phyloP scores from a whole-genome alignment of 768 basidiomycete genomes.

The Pleurotus platypus region DNA sequence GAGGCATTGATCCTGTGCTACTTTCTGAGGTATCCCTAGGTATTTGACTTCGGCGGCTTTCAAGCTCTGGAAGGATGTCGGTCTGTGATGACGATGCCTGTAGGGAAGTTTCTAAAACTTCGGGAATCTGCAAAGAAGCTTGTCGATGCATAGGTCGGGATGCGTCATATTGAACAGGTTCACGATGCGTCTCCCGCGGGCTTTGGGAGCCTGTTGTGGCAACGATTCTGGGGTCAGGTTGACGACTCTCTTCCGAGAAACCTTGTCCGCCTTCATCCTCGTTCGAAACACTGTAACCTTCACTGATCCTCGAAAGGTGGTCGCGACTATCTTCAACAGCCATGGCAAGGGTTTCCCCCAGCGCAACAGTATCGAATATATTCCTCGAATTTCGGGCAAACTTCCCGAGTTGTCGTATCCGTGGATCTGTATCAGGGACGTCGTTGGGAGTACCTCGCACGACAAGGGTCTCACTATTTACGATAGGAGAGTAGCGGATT shows the following conservation, averaged over 20 bases:
- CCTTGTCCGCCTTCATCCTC: conserved; percentile 10
- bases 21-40: conserved; percentile 7
- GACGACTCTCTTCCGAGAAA: not conserved
- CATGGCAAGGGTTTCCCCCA: conserved; percentile 8
- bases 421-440: not conserved
- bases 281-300: conserved; percentile 22
- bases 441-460: not conserved
- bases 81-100: not conserved
- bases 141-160: conserved; percentile 22
- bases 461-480: conserved; percentile 20
- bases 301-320: conserved; percentile 47
- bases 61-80: conserved; percentile 9
- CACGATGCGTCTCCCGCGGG: conserved; percentile 17
- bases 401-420: not conserved
- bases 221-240: not conserved
- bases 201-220: not conserved
- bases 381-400: conserved; percentile 22
- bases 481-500: conserved; percentile 45
- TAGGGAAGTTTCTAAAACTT: not conserved
- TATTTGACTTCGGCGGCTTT: not conserved
- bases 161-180: conserved; percentile 34
- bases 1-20: conserved; percentile 9
- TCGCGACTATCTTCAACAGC: conserved; percentile 24
- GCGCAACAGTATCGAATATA: conserved; percentile 44
- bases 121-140: conserved; percentile 12